Conservation (phyloP, 371 early-diverging fungal species). For the Mortierella sp. region DNA sequence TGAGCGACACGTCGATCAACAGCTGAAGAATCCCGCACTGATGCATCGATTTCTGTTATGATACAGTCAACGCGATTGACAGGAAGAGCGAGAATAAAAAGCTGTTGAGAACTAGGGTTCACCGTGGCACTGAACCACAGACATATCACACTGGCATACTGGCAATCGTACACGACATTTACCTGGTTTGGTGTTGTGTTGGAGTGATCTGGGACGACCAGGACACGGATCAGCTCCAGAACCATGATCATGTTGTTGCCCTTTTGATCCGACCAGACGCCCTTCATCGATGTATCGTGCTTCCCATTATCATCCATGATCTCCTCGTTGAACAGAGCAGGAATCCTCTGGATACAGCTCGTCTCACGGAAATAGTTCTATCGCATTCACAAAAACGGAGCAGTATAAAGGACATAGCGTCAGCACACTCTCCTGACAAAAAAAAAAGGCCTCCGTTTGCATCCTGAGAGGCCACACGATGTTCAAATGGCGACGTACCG, state of each 20-base stretch:
- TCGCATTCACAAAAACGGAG: not conserved
- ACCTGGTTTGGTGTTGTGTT: conserved; percentile 91
- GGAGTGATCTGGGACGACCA: conserved; percentile 88
- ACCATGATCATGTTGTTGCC: conserved; percentile 86
- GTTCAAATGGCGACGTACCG: no score
- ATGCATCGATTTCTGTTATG: conserved; percentile 76
- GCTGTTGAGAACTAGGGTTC: not conserved
- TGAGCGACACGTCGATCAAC: conserved; percentile 63
- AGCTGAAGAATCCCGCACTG: conserved; percentile 76
- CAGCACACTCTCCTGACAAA: no score
- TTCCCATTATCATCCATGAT: conserved; percentile 49
- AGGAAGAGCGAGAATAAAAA: not conserved
- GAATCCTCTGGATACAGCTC: conserved; percentile 90
- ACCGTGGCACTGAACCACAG: no score
- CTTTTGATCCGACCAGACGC: conserved; percentile 80
- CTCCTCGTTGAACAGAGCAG: conserved; percentile 71
- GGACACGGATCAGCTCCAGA: conserved; percentile 87
- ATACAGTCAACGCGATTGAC: not conserved
- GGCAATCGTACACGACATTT: not conserved
- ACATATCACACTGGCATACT: not conserved
- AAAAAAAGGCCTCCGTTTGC: not conserved
- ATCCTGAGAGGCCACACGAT: not conserved
- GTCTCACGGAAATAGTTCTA: conserved; percentile 96
- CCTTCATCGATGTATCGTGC: conserved; percentile 62
- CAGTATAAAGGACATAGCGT: not conserved